Evolutionary conservation across 768 basidiomycete genomes (phyloP), one percentile per base, ranked within the genome.

Genomic region (Macrolepiota albuminosa): DNA sequence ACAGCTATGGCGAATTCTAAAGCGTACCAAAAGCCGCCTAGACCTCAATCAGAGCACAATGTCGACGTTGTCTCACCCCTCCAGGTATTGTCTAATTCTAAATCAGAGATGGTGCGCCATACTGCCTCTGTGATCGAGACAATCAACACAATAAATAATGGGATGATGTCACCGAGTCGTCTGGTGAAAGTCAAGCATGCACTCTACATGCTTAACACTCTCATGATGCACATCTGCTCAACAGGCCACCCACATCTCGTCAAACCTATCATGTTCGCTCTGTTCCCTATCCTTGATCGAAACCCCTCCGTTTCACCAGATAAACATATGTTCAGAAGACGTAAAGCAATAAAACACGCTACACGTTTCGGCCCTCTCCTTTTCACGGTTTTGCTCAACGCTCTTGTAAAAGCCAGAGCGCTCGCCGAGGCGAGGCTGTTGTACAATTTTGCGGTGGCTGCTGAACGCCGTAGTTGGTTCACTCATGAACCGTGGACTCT

Each of bases 361-460:
- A 74, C 81, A 10, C 53, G 45, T 3, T 78, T 81, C 26, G 91
- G 89, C 0, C 88, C 91, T 0, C 68, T 78, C 58, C 76, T 88
- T 61, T 84, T 89, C 63, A 75, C 83, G 1, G 70, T 76, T 3
- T 70, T 91, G 10, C 69, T 94, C 36, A 82, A 84, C 59, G 86
- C 84, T 0, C 71, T 92, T 45, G 68, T 73, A 58, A 88, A 88
- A 64, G 73, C 79, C 0, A 83, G 85, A 0, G 80, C 81, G 0
- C 70, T 85, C 4, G 83, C 85, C 0, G 84, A 87, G 66, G 79
- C 82, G 18, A 78, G 59, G 16, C 24, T 51, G 31, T 9, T 93
- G 2, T 92, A 88, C 84, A 63, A 76, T 14, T 74, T 87, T 24
- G 88, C 84, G 9, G 78, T 79, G 64, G 72, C 78, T 59, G 87